Conservation (phyloP, 2,329 filamentous ascomycete genomes). For the Calonectria henricotiae region DNA sequence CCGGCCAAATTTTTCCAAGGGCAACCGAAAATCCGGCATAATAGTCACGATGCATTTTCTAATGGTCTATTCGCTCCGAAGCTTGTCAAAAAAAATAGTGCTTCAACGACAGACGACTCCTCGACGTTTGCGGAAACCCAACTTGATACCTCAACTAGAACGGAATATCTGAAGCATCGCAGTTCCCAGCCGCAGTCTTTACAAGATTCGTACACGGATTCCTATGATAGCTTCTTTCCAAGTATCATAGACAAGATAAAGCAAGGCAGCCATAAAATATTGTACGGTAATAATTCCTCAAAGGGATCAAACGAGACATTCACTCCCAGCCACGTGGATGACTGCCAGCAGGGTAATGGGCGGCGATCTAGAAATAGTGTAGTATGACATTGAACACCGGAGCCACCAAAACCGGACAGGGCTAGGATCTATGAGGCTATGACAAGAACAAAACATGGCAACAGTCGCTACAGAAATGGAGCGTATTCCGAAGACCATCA, state of each 20-base stretch:
- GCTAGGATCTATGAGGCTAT: constrained; percentile 50
- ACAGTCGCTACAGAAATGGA: constrained; percentile 34
- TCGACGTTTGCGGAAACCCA: constrained; percentile 39
- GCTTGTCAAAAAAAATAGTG: constrained; percentile 18
- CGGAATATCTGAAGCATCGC: constrained; percentile 50
- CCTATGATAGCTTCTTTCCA: constrained; percentile 44
- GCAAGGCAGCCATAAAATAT: constrained; percentile 49
- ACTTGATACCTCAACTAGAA: constrained; percentile 48
- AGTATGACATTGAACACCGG: constrained; percentile 39
- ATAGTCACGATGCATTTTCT: constrained; percentile 45
- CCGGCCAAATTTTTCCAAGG: constrained; percentile 38
- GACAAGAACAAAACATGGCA: constrained; percentile 43
- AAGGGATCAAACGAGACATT: constrained; percentile 33
- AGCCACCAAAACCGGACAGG: constrained; percentile 42
- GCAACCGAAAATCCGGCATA: constrained; percentile 35
- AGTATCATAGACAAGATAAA: constrained; percentile 53
- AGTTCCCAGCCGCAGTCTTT: constrained; percentile 45
- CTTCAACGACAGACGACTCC: constrained; percentile 4
- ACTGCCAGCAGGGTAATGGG: constrained; percentile 4
- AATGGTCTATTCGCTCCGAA: constrained; percentile 47
- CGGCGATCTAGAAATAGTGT: constrained; percentile 48
- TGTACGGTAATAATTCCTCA: constrained; percentile 47
- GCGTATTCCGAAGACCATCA: constrained; percentile 57
- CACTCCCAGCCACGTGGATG: constrained; percentile 18
- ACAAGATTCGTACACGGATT: constrained; percentile 29